A percentile compares a stretch with the other conserved stretches of the same genome.
Conservation (phyloP, 331 rosid species). For the Rhamnella rubrinervis region DNA sequence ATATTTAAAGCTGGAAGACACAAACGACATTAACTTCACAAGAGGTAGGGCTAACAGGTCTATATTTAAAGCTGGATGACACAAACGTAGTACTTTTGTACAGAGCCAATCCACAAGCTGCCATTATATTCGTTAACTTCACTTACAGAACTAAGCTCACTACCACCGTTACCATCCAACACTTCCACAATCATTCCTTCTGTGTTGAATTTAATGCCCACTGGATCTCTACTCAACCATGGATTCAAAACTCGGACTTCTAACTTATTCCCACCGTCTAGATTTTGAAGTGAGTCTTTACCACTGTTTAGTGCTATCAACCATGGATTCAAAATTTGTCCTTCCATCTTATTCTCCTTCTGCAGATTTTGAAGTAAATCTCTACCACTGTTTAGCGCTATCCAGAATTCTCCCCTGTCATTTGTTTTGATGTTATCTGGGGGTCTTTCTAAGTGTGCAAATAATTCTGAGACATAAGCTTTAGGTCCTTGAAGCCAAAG, state of each 20-base stretch:
- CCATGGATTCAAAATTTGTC: background rate
- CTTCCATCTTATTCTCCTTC: slow-evolving; percentile 15
- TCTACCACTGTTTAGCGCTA: slow-evolving; percentile 38
- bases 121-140: slow-evolving; percentile 50
- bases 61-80: background rate
- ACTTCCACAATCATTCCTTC: slow-evolving; percentile 35
- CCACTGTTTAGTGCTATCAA: slow-evolving; percentile 37
- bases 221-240: slow-evolving; percentile 33
- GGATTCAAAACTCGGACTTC: background rate
- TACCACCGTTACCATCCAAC: slow-evolving; percentile 45
- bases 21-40: too few species aligned
- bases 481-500: slow-evolving; percentile 35
- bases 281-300: slow-evolving; percentile 13
- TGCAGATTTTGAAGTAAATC: slow-evolving; percentile 23
- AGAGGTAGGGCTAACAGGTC: too few species aligned
- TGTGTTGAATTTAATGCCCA: slow-evolving; percentile 37
- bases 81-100: slow-evolving; percentile 36
- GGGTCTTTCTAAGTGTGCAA: slow-evolving; percentile 31
- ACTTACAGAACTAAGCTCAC: slow-evolving; percentile 41
- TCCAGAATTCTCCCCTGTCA: slow-evolving; percentile 45
- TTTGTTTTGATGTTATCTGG: slow-evolving; percentile 57
- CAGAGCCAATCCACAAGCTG: slow-evolving; percentile 56
- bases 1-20: too few species aligned
- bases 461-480: slow-evolving; percentile 10
- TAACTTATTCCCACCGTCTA: background rate